Evolutionary conservation across 2,329 filamentous ascomycete species (phyloP).

Genomic region (Aspergillus japonicus): DNA sequence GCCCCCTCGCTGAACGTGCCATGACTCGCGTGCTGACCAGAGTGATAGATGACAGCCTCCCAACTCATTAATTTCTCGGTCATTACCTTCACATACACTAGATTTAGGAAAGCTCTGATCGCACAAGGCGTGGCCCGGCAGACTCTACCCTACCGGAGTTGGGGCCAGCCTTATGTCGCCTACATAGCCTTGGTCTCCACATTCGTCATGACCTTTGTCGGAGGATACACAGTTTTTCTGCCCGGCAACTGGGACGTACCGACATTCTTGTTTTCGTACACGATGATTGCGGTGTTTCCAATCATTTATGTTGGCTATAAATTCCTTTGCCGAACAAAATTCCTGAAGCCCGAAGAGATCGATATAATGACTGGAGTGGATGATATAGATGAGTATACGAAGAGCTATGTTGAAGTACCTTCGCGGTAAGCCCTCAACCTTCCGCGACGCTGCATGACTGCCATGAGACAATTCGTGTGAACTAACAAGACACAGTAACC

Average conservation of each 20-base stretch:
- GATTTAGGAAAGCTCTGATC: constrained; percentile 67
- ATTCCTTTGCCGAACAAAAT: constrained; percentile 62
- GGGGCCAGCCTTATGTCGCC: constrained; percentile 69
- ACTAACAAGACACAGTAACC: constrained; percentile 25
- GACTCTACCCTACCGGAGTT: constrained; percentile 67
- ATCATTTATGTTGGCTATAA: constrained; percentile 71
- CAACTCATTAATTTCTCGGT: constrained; percentile 71
- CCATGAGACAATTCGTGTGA: not conserved
- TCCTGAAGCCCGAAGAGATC: constrained; percentile 57
- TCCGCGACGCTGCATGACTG: constrained; percentile 1
- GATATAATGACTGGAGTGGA: constrained; percentile 63
- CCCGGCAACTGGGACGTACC: constrained; percentile 66
- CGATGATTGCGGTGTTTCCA: constrained; percentile 71
- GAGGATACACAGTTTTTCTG: constrained; percentile 74
- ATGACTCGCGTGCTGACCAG: not conserved
- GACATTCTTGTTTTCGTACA: constrained; percentile 74
- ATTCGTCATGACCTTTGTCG: constrained; percentile 70
- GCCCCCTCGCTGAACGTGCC: not conserved
- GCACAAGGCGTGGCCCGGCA: constrained; percentile 68
- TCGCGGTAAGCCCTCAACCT: constrained; percentile 48
- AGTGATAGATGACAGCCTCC: constrained; percentile 61
- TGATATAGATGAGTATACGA: constrained; percentile 67
- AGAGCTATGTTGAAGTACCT: constrained; percentile 56
- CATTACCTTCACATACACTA: constrained; percentile 69
- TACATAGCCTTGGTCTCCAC: constrained; percentile 65